Base-by-base conservation (phyloP, 2,329 filamentous ascomycete genomes). In the Tolypocladium paradoxum region DNA sequence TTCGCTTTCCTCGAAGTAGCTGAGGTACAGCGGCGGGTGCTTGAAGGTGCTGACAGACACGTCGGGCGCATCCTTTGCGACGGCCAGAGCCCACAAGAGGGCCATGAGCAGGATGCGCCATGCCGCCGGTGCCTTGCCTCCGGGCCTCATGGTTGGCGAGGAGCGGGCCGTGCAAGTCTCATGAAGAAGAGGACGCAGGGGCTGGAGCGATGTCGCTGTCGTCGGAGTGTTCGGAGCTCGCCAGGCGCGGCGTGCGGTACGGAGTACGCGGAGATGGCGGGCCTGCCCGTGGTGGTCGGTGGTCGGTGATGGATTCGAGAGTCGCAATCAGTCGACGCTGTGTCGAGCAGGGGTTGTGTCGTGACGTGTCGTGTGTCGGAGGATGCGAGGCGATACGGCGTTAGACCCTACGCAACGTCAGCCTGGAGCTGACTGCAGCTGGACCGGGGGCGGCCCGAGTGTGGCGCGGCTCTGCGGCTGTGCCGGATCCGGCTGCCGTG, bases 1-100 rank as follows among this genome's bases (percentile, higher is more conserved):
- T 67, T 96, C 85, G 59, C 88, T 91, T 68, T 92, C 88, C 64
- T 93, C 85, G 65, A 99, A 97, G 72, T 96, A 99, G 71, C 87
- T 87, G 59, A 96, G 74, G 65, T 84, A 83, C 52, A 72, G 66
- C 1, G 90, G 88, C 52, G 76, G 70, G 62, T 83, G 76, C 46
- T 86, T 74, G 71, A 96, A 88, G 48, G 78, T 70, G 51, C 75
- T 87, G 55, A 76, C 72, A 56, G 78, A 75, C 62, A 96, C 77
- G 53, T 76, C 76, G 27, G 91, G 91, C 49, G 76, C 75, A 63
- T 84, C 79, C 67, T 85, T 85, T 53, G 82, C 73, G 58, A 73
- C 61, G 59, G 65, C 67, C 59, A 66, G 56, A 55, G 70, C 68
- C 65, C 67, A 71, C 50, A 68, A 56, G 37, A 72, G 60, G 55